These are phyloP conservation scores for Voacanga thouarsii DNA, from an alignment of 257 asterid species.

Conservation along the genomic window DNA sequence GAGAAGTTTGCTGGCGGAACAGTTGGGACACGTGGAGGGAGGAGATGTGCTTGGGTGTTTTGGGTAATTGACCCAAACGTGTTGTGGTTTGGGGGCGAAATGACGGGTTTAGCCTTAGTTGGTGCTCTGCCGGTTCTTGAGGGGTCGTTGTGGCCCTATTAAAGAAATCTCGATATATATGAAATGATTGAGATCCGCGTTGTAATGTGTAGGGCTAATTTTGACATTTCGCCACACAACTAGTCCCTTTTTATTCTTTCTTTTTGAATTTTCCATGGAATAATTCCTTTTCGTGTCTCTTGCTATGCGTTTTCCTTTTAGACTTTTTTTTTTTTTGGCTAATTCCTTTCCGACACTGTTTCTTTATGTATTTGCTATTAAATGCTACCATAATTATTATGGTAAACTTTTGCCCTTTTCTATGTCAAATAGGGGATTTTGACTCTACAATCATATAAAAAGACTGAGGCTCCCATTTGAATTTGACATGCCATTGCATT, in stretches of 20 bases:
- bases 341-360: too few species aligned
- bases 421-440: too few species aligned
- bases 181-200: conserved; percentile 35
- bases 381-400: too few species aligned
- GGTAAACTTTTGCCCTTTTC: too few species aligned
- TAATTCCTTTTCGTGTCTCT: not conserved
- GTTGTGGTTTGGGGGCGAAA: conserved; percentile 20
- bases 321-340: too few species aligned
- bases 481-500: too few species aligned
- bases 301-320: not conserved
- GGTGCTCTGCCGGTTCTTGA: conserved; percentile 42
- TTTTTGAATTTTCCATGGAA: not conserved
- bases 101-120: conserved; percentile 51
- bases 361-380: too few species aligned
- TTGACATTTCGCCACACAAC: conserved; percentile 18
- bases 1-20: conserved; percentile 19
- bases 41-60: conserved; percentile 18
- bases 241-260: not conserved
- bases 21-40: conserved; percentile 34
- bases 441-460: too few species aligned
- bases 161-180: conserved; percentile 30
- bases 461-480: too few species aligned
- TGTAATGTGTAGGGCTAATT: conserved; percentile 25
- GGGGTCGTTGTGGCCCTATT: conserved; percentile 46
- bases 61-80: conserved; percentile 17